Conservation (phyloP, 2,329 filamentous ascomycete species). For the Fusarium mexicanum region DNA sequence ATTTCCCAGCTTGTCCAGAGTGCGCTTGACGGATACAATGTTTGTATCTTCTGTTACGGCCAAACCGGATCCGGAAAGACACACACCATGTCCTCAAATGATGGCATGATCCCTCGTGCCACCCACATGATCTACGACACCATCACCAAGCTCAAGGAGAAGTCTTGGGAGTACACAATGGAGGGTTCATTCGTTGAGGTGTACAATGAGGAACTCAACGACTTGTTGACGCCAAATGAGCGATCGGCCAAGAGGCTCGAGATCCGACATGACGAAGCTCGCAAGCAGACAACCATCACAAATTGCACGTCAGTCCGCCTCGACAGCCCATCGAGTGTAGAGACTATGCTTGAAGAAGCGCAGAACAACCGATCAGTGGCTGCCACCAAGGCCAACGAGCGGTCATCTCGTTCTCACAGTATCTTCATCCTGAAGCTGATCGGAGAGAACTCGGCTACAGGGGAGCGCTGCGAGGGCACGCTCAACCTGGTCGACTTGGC, state of each 20-base stretch:
- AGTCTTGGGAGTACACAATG: slow-evolving; percentile 95
- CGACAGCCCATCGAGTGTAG: slow-evolving; percentile 81
- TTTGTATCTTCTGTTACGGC: slow-evolving; percentile 98
- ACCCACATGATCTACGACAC: slow-evolving; percentile 94
- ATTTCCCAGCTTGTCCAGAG: slow-evolving; percentile 97
- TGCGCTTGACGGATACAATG: slow-evolving; percentile 96
- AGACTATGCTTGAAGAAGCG: slow-evolving; percentile 81
- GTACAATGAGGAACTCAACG: slow-evolving; percentile 97
- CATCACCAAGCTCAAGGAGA: slow-evolving; percentile 82
- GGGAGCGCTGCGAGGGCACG: slow-evolving; percentile 88
- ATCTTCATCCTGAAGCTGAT: slow-evolving; percentile 90
- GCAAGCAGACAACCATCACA: slow-evolving; percentile 82
- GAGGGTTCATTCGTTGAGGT: slow-evolving; percentile 96
- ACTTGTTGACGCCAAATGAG: slow-evolving; percentile 71
- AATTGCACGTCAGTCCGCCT: slow-evolving; percentile 82
- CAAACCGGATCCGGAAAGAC: slow-evolving; percentile 98
- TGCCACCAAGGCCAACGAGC: slow-evolving; percentile 96
- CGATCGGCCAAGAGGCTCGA: slow-evolving; percentile 81
- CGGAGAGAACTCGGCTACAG: slow-evolving; percentile 77
- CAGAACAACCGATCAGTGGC: slow-evolving; percentile 90
- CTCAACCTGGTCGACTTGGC: slow-evolving; percentile 96
- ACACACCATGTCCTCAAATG: slow-evolving; percentile 88
- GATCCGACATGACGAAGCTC: slow-evolving; percentile 84
- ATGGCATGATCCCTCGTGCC: slow-evolving; percentile 95
- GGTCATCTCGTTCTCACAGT: slow-evolving; percentile 92